Base-by-base conservation (phyloP, 2,329 filamentous ascomycete genomes). In the Botrytis galanthina region DNA sequence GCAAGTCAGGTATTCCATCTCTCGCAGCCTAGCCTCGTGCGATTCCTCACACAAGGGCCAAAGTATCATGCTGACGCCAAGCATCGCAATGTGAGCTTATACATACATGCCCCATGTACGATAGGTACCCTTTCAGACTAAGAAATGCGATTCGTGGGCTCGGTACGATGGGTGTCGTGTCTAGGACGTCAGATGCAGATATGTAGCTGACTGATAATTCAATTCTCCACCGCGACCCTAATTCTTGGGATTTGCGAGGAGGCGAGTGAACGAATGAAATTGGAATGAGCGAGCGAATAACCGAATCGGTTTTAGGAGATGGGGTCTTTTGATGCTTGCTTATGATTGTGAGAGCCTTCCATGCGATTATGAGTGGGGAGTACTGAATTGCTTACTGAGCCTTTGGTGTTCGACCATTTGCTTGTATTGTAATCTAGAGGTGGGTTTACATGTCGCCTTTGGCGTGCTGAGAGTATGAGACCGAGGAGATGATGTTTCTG, bases 11-110 rank as follows among this genome's bases (percentile, higher is more conserved):
- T 6, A 60, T 39, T 39, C 22, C 35, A 39, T 39, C 9, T 22
- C 20, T 61, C 32, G 35, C 26, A 54, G 26, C 26, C 48, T 54
- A 48, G 35, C 48, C 26, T 54, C 48, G 48, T n/a, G 26, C 26
- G 6, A 5, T 16, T 54, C 3, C 26, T n/a, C 26, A 54, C n/a
- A 54, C 48, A n/a, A 54, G 48, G 48, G 0, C 48, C 48, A 7
- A 14, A n/a, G 39, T 64, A 39, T 46, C 61, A 64, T 39, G 61
- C 64, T 68, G 64, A 68, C 64, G 46, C 64, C 64, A 68, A 54
- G 35, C 7, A 39, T 29, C 14, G 8, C 46, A 16, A 22, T 64
- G 22, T 10, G 62, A 26, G 35, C 51, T 8, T n/a, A 26, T 39
- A 57, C 48, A 54, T n/a, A 51, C 6, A n/a, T 7, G 48, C 48